Evolutionary conservation across 1,284 basidiomycete genomes (phyloP), one percentile per base, ranked within the genome.

Genomic region (Salmacisia buchloeana): DNA sequence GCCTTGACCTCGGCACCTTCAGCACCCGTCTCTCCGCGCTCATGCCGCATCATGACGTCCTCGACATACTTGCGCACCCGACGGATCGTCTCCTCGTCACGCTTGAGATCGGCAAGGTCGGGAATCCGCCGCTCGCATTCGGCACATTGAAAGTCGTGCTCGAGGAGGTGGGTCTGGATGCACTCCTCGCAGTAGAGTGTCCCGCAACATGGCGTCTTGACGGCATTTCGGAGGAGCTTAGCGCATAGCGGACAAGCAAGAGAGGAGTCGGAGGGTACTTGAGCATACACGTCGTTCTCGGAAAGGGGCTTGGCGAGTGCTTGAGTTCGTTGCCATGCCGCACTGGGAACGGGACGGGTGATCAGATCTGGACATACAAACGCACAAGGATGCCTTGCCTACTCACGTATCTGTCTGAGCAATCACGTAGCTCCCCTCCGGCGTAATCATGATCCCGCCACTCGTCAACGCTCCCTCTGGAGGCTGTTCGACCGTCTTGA

Each of bases 401-500:
- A 73, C 58, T 69, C 65, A 62, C 56, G 66, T 65, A 58, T 79
- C 77, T 1, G 77, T 69, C 35, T 74, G 76, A 12, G 77, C 76
- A 7, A 78, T 70, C 13, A 79, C 77, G 41, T 78, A 79, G 33
- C 70, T 73, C 35, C 77, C 77, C 59, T 79, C 77, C 18, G 77
- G 67, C 13, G 77, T 78, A 9, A 79, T 71, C 77, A 79, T 79
- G 56, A 77, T 71, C 2, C 77, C 77, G 6, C 49, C 49, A 15
- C 49, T 31, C 25, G 45, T 18, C 13, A 21, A 15, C 0, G 71
- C 66, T 43, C 69, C 70, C 9, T 74, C 73, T 4, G 74, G 71
- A 6, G 77, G 74, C 59, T 74, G 89, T 67, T 97, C 94, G 25
- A 98, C 92, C 1, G 92, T 90, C 81, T 96, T 94, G 61, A 99